phyloP scores from a whole-genome alignment of 805 yeast genomes.

The Geotrichum ghanense region DNA sequence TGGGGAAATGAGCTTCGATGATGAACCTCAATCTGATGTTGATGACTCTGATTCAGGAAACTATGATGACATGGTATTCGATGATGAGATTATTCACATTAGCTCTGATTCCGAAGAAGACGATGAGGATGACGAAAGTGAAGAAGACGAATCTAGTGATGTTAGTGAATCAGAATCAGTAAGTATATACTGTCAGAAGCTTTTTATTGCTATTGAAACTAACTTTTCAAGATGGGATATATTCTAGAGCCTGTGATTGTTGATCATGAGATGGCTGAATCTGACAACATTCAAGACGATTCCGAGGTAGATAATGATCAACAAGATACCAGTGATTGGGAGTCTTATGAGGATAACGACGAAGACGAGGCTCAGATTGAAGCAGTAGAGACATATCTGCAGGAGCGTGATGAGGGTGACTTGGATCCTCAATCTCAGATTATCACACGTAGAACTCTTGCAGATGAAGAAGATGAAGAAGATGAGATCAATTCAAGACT shows the following conservation, averaged over 20 bases:
- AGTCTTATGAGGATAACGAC: slow-evolving; percentile 6
- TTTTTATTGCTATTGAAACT: background rate
- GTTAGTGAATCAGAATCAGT: slow-evolving; percentile 10
- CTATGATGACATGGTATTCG: slow-evolving; percentile 4
- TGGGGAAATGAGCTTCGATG: slow-evolving; percentile 26
- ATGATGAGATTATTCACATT: slow-evolving; percentile 9
- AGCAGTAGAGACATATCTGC: slow-evolving; percentile 4
- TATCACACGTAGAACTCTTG: background rate
- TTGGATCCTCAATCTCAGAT: background rate
- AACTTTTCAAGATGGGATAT: slow-evolving; percentile 8
- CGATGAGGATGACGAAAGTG: slow-evolving; percentile 11
- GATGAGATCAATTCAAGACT: background rate
- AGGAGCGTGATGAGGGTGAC: background rate
- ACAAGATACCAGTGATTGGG: slow-evolving; percentile 3
- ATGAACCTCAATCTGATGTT: slow-evolving; percentile 18
- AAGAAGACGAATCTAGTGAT: slow-evolving; percentile 14
- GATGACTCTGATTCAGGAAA: slow-evolving; percentile 18
- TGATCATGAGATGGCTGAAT: slow-evolving; percentile 1
- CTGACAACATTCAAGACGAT: slow-evolving; percentile 5
- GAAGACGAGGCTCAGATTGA: slow-evolving; percentile 5
- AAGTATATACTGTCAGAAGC: slow-evolving; percentile 5
- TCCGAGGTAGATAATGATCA: slow-evolving; percentile 9
- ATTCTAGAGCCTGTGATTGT: slow-evolving; percentile 3
- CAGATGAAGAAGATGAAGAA: slow-evolving; percentile 1
- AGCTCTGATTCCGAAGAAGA: slow-evolving; percentile 8